phyloP scores from a whole-genome alignment of 345 rosid genomes.

The Dipteronia dyeriana region DNA sequence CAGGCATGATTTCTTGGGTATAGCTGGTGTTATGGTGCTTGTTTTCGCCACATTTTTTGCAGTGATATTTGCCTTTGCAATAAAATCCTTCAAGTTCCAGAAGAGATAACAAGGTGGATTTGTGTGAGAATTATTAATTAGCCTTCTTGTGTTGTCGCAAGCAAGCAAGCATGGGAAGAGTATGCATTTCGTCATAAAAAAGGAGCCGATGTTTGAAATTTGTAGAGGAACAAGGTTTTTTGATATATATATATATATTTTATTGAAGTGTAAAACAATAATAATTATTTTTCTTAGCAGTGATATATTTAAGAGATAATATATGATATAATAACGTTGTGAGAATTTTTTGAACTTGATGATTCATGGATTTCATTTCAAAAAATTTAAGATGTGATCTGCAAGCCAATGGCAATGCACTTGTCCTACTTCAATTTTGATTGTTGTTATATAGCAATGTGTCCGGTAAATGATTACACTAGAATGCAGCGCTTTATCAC shows the following conservation, averaged over 20 bases:
- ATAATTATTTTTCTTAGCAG: not conserved
- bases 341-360: not conserved
- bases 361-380: not conserved
- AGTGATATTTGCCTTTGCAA: conserved; percentile 73
- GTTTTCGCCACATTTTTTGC: conserved; percentile 69
- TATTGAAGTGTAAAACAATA: not conserved
- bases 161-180: no score
- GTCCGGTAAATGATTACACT: not conserved
- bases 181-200: no score
- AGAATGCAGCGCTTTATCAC: not conserved
- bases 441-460: not conserved
- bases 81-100: conserved; percentile 86
- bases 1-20: conserved; percentile 73
- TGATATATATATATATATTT: not conserved
- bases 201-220: not conserved
- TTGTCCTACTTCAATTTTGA: not conserved
- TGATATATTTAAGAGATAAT: not conserved
- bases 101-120: conserved; percentile 54
- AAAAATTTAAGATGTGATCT: not conserved
- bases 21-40: conserved; percentile 73
- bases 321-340: not conserved
- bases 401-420: not conserved
- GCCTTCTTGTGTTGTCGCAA: not conserved
- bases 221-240: not conserved
- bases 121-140: not conserved